Percentiles rank a stretch among this genome's conserved stretches.
phyloP scores from a whole-genome alignment of 805 yeast species.

The Candida silvicultrix region DNA sequence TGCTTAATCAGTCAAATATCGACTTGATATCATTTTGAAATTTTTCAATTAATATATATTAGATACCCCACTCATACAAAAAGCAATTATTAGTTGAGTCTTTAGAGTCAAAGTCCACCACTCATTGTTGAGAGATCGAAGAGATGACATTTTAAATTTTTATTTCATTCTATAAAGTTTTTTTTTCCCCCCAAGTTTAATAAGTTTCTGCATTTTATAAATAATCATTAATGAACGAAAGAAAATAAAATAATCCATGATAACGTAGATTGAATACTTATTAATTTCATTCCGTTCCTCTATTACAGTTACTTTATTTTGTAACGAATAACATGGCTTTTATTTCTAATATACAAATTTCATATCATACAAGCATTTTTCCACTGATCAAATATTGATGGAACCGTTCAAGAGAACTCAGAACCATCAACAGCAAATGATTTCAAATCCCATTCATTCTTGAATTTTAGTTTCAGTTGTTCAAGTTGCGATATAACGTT shows the following conservation, averaged over 20 bases:
- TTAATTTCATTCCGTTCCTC: too few species aligned
- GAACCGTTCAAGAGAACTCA: too few species aligned
- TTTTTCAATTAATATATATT: too few species aligned
- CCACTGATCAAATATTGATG: too few species aligned
- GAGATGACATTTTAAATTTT: not conserved
- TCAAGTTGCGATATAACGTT: conserved; percentile 75
- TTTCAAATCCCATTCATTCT: conserved; percentile 89
- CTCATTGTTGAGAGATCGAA: not conserved
- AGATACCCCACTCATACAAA: not conserved
- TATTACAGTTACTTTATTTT: too few species aligned
- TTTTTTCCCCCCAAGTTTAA: not conserved
- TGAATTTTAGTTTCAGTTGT: conserved; percentile 68
- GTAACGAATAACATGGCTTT: not conserved
- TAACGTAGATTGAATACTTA: too few species aligned
- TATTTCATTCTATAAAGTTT: not conserved
- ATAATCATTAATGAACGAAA: not conserved
- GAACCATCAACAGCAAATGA: conserved; percentile 54
- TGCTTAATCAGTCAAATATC: too few species aligned
- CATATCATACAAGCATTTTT: not conserved
- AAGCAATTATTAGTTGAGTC: not conserved
- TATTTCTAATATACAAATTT: not conserved
- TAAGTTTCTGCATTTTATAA: not conserved
- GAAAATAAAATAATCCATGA: too few species aligned
- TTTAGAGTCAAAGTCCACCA: not conserved
- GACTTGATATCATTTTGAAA: too few species aligned